Evolutionary conservation across 306 rosid genomes (phyloP).

Genomic region (Rosa multiflora): DNA sequence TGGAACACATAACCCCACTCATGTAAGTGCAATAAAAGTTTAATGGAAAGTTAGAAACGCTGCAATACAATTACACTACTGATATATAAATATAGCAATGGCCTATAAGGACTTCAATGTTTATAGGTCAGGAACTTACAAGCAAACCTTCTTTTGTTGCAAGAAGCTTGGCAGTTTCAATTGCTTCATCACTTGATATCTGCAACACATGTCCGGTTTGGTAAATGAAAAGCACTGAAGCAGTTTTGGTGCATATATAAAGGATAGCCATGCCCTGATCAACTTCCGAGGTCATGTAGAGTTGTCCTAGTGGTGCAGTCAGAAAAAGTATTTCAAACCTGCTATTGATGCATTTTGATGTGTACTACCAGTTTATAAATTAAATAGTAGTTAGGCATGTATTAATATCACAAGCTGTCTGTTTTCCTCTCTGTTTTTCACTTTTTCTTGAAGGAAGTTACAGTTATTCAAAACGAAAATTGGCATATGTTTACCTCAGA

Average conservation of each 20-base stretch:
- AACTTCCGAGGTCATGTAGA: not conserved
- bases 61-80: not conserved
- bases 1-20: conserved; percentile 26
- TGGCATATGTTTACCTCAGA: not conserved
- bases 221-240: not conserved
- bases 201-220: conserved; percentile 22
- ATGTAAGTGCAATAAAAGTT: not conserved
- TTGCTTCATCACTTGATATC: conserved; percentile 71
- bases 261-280: not conserved
- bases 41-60: not conserved
- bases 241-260: not conserved
- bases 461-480: not conserved
- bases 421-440: not conserved
- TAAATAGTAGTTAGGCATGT: not conserved
- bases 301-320: not conserved
- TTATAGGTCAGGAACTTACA: conserved; percentile 49
- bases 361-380: not conserved
- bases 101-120: not conserved
- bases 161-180: conserved; percentile 71
- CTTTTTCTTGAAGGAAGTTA: not conserved
- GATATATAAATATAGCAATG: not conserved
- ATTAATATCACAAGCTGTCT: not conserved
- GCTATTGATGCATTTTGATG: not conserved
- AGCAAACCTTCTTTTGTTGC: conserved; percentile 76
- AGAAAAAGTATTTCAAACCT: not conserved